Evolutionary conservation across 1,284 basidiomycete species (phyloP), one percentile per base, ranked within the genome.

Genomic region (Fistulinella cinereoalba): DNA sequence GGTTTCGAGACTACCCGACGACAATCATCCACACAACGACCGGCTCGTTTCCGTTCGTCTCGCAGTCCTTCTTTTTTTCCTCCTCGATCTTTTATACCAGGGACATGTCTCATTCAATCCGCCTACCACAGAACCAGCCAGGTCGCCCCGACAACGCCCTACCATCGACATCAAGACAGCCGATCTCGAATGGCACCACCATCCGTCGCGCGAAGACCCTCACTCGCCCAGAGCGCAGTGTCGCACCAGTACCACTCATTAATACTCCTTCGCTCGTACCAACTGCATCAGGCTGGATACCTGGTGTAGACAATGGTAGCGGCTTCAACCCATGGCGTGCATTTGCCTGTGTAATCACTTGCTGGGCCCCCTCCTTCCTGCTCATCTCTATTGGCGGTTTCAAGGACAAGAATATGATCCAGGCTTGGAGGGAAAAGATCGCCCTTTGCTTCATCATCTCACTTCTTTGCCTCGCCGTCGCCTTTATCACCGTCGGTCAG

Each of bases 391-490:
- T 91, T 5, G 88, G 87, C 47, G 92, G 93, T 40, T 77, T 98
- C 66, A 85, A 81, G 61, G 91, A 94, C 65, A 79, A 79, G 63
- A 73, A 80, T 43, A 75, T 83, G 49, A 77, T 83, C 54, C 92
- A 97, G 70, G 97, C 97, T 1, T 99, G 97, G 97, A 81, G 97
- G 57, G 97, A 99, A 71, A 99, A 99, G 75, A 83, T 97, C 50
- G 83, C 94, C 6, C 78, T 99, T 8, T 97, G 94, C 66, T 83
- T 88, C 67, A 85, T 97, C 61, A 89, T 93, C 44, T 58, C 83
- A 49, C 27, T 92, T 21, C 70, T 97, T 21, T 97, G 94, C 56
- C 85, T 75, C 19, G 69, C 79, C 40, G 81, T 98, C 43, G 96
- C 91, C 9, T 99, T 98, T 68, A 78, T 88, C 49, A 99, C 97